Percentiles rank a stretch among this genome's conserved stretches.
These are phyloP conservation scores for Biscogniauxia mediterranea DNA, from an alignment of 2,329 filamentous ascomycete genomes.

Conservation along the genomic window DNA sequence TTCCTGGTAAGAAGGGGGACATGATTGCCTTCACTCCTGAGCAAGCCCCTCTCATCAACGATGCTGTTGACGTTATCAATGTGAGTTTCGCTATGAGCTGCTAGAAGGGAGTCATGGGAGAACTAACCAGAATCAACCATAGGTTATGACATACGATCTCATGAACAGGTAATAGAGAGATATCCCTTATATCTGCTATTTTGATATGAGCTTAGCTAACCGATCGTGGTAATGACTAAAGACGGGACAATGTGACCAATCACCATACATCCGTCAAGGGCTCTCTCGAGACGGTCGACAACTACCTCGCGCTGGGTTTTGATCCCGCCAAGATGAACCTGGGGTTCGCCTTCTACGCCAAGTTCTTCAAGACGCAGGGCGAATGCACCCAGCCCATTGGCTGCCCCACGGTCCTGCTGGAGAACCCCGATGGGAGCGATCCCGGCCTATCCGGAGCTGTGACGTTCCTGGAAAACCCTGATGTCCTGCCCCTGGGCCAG, in stretches of 20 bases:
- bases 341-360: conserved; percentile 66
- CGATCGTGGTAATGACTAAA: conserved; percentile 67
- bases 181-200: not conserved
- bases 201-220: conserved; percentile 38
- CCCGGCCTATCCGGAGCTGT: conserved; percentile 48
- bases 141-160: conserved; percentile 40
- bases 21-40: conserved; percentile 64
- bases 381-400: conserved; percentile 43
- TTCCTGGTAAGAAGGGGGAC: conserved; percentile 62
- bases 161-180: conserved; percentile 24
- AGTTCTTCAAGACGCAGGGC: conserved; percentile 56
- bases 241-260: conserved; percentile 59
- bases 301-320: conserved; percentile 57
- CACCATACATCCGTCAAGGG: conserved; percentile 64
- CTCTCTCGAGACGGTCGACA: conserved; percentile 53
- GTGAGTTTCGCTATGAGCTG: conserved; percentile 19
- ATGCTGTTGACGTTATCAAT: conserved; percentile 65
- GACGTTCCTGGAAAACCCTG: conserved; percentile 42
- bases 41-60: conserved; percentile 57
- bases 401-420: conserved; percentile 55
- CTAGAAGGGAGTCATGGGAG: not conserved
- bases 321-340: conserved; percentile 55
- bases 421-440: conserved; percentile 58
- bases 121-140: conserved; percentile 6
- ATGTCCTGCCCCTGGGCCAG: conserved; percentile 38